Evolutionary conservation across 1,139 yeast genomes (phyloP), one percentile per base, ranked within the genome.

Genomic region (Saccharomyces hybrid): DNA sequence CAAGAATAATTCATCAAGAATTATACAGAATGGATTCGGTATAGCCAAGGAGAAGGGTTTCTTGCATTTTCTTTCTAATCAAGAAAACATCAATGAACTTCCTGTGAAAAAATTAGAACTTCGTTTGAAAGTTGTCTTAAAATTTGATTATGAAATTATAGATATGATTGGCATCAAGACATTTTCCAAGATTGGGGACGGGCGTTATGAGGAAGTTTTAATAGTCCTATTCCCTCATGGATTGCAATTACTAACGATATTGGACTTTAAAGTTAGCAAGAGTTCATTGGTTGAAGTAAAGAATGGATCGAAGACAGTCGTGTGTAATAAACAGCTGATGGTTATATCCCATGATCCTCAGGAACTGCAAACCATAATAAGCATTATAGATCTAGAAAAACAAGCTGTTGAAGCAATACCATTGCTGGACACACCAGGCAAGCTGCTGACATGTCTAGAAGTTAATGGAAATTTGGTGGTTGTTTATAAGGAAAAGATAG

Each of bases 1-100:
- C 42, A 69, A 63, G 46, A 61, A 56, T 16, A 72, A 63, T 34
- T 56, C 65, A 20, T 75, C 76, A 1, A 72, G 66, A 53, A 57
- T 78, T 9, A 65, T 79, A 23, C 83, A 79, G 59, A 78, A 77
- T 61, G 83, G 82, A 0, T 69, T 70, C 34, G 77, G 78, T 0
- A 58, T 73, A 25, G 66, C 67, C 34, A 70, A 65, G 42, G 71
- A 69, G 27, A 60, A 59, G 47, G 61, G 70, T 6, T 64, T 73
- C 52, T 63, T 74, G 38, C 69, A 68, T 48, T 59, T 67, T 50
- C 34, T 65, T 42, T 53, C 57, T 11, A 55, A 52, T 11, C 54
- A 60, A 28, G 65, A 64, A 27, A 52, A 52, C 9, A 51, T 56
- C 6, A 65, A 62, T 11, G 76, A 71, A 50, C 49, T 67, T 31